Conservation (phyloP, 176 grass and related monocot species). For the Phyllostachys edulis region DNA sequence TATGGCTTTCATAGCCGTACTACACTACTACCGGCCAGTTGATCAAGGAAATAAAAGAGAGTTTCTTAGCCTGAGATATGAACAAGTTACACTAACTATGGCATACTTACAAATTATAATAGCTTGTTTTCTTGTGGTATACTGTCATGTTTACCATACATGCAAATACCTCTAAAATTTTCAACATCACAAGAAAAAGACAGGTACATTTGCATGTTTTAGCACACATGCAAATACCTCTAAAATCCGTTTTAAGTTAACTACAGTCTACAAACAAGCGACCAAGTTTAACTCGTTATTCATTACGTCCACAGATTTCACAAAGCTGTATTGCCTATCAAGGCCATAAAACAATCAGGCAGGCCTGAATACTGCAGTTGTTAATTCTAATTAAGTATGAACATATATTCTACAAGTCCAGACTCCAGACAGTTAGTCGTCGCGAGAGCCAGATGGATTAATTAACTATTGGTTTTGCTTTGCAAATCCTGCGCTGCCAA, state of each 20-base stretch:
- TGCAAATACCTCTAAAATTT: neutral
- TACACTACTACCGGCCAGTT: neutral
- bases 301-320: neutral
- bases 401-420: neutral
- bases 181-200: neutral
- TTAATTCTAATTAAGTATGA: neutral
- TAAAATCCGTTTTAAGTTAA: neutral
- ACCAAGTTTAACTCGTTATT: neutral
- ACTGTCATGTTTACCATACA: neutral
- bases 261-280: neutral
- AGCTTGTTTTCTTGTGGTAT: neutral
- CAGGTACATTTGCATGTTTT: neutral
- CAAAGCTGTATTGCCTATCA: neutral
- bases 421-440: neutral
- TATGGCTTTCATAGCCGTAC: neutral
- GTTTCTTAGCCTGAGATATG: neutral
- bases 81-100: neutral
- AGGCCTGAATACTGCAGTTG: conserved; percentile 22
- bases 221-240: too few species aligned
- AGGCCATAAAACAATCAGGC: neutral
- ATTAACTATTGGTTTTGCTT: neutral
- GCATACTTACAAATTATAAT: neutral
- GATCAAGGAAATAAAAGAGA: neutral
- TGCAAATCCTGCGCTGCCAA: neutral
- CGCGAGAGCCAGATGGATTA: neutral